A percentile compares a stretch with the other conserved stretches of the same genome.
These are phyloP conservation scores for Salix caprea DNA, from an alignment of 345 rosid genomes.

Conservation along the genomic window DNA sequence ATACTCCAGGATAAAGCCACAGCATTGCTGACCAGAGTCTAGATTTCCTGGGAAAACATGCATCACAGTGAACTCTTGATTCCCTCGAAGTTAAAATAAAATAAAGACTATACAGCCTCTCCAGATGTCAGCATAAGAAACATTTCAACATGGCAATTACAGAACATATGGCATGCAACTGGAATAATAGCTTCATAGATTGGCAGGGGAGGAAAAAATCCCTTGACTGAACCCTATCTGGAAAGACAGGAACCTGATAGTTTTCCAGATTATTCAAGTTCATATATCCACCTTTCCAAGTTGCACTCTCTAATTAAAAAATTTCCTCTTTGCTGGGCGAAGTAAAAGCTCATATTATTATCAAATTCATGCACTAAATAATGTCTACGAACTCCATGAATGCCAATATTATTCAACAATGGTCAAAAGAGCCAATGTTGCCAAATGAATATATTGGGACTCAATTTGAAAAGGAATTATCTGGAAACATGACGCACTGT, in stretches of 20 bases:
- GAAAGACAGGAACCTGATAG: background rate
- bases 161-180: background rate
- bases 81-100: background rate
- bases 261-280: background rate
- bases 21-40: constrained; percentile 65
- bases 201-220: background rate
- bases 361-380: background rate
- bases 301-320: background rate
- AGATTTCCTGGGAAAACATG: constrained; percentile 46
- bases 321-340: too few species aligned
- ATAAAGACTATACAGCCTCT: background rate
- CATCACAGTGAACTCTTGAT: background rate
- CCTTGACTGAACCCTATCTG: background rate
- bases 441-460: background rate
- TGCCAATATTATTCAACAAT: background rate
- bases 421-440: background rate
- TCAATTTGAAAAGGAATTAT: background rate
- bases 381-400: background rate
- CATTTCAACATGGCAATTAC: background rate
- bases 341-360: background rate
- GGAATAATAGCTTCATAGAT: background rate
- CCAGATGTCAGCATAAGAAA: background rate
- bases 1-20: constrained; percentile 93
- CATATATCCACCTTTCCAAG: background rate
- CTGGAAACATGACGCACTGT: background rate